phyloP scores from a whole-genome alignment of 352 stramenopile species.

The Globisporangium acanthophoron region DNA sequence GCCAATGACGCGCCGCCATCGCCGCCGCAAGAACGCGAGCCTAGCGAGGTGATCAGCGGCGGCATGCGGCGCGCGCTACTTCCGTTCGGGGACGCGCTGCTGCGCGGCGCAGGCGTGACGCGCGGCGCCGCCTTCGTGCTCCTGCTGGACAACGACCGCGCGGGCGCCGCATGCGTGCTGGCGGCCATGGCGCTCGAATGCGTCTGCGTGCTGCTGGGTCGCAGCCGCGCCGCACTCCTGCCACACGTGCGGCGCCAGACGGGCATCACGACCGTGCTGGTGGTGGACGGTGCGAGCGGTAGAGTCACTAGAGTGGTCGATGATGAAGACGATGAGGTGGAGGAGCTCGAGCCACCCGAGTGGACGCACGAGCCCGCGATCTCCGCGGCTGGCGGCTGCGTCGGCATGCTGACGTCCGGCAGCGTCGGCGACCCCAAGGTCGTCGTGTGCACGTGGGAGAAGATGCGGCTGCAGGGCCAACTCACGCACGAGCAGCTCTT shows the following conservation, averaged over 20 bases:
- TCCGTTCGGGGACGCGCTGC: constrained; percentile 38
- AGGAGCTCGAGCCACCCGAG: constrained; percentile 6
- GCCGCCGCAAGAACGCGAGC: constrained; percentile 12
- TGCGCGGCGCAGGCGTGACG: constrained; percentile 27
- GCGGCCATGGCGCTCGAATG: constrained; percentile 58
- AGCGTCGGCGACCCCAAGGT: constrained; percentile 78
- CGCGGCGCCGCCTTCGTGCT: constrained; percentile 52
- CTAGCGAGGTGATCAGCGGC: constrained; percentile 31
- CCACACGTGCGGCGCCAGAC: constrained; percentile 48
- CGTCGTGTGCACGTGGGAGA: constrained; percentile 64
- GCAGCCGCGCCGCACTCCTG: constrained; percentile 43
- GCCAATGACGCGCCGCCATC: constrained; percentile 6
- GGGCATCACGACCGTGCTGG: constrained; percentile 50
- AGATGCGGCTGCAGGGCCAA: constrained; percentile 75
- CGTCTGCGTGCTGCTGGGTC: constrained; percentile 46
- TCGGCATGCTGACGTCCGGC: constrained; percentile 82
- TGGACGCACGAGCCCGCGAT: constrained; percentile 40
- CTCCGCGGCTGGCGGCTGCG: constrained; percentile 28
- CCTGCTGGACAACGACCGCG: constrained; percentile 66
- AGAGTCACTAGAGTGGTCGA: not conserved
- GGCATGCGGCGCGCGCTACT: constrained; percentile 38
- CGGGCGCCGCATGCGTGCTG: constrained; percentile 68
- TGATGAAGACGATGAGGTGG: constrained; percentile 11
- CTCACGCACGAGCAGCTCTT: constrained; percentile 76
- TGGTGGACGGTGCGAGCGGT: constrained; percentile 27